Percentiles rank a stretch among this genome's conserved stretches.
Evolutionary conservation across 2,329 filamentous ascomycete species (phyloP).

Genomic region (Sarocladium oryzae): DNA sequence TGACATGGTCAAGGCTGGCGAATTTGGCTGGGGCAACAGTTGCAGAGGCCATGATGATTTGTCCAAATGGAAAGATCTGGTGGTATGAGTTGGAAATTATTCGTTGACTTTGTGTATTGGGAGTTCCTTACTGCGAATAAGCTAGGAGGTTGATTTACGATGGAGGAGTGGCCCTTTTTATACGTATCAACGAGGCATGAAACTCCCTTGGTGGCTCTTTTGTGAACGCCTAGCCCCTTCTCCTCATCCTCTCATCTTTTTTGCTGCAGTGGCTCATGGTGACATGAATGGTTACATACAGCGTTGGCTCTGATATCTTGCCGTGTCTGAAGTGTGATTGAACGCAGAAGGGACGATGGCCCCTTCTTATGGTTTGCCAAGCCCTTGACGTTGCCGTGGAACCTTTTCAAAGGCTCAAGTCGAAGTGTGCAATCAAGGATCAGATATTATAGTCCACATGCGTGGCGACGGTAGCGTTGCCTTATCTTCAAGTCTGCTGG

Average conservation of each 20-base stretch:
- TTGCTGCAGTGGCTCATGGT: background rate
- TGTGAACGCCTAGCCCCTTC: too few relatives aligned
- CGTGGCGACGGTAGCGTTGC: background rate
- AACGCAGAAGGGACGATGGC: background rate
- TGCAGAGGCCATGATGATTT: conserved; percentile 3
- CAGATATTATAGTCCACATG: background rate
- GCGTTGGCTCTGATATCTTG: too few relatives aligned
- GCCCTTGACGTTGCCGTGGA: too few relatives aligned
- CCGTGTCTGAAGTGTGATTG: too few relatives aligned
- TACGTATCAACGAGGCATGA: background rate
- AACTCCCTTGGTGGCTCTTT: background rate
- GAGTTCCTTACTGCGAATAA: too few relatives aligned
- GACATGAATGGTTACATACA: too few relatives aligned
- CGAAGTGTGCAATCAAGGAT: background rate
- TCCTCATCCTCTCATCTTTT: background rate
- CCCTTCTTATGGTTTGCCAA: background rate
- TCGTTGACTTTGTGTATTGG: too few relatives aligned
- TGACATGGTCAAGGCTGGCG: background rate
- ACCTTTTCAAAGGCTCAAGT: background rate
- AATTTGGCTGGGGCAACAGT: background rate
- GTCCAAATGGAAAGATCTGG: background rate
- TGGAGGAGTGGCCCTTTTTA: background rate
- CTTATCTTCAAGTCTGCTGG: background rate
- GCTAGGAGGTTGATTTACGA: too few relatives aligned
- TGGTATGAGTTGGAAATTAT: background rate